Evolutionary conservation across 2,329 filamentous ascomycete genomes (phyloP).

Genomic region (Apiospora kogelbergensis): DNA sequence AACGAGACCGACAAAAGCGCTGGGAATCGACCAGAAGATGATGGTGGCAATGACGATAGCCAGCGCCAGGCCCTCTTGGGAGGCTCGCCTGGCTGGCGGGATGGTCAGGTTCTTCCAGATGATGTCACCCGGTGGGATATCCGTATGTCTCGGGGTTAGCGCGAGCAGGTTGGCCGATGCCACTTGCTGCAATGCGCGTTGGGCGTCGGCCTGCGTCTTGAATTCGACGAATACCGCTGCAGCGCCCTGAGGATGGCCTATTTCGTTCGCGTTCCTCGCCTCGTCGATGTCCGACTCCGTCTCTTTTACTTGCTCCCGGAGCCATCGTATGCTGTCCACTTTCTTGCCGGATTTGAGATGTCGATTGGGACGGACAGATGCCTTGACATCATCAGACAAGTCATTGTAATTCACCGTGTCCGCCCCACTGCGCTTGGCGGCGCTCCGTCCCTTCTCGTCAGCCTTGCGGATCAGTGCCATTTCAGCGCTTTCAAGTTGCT

Average conservation of each 20-base stretch:
- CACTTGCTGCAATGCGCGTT: conserved; percentile 71
- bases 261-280: conserved; percentile 31
- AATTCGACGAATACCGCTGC: conserved; percentile 94
- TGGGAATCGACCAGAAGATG: conserved; percentile 78
- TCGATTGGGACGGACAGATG: conserved; percentile 44
- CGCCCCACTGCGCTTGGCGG: conserved; percentile 19
- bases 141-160: conserved; percentile 24
- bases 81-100: conserved; percentile 30
- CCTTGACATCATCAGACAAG: conserved; percentile 25
- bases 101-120: conserved; percentile 78
- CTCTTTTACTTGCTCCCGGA: conserved; percentile 61
- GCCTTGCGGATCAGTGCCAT: conserved; percentile 76
- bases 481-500: conserved; percentile 81
- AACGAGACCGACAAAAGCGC: conserved; percentile 79
- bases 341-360: conserved; percentile 69
- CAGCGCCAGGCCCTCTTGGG: conserved; percentile 54
- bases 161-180: conserved; percentile 23
- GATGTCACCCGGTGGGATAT: conserved; percentile 64
- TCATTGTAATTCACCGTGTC: conserved; percentile 16
- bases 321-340: conserved; percentile 88
- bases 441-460: conserved; percentile 61
- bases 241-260: conserved; percentile 33
- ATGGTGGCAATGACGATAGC: conserved; percentile 71
- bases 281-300: conserved; percentile 29
- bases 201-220: conserved; percentile 75